Evolutionary conservation across 192 early-diverging fungal species (phyloP).

Genomic region (Mortierella alpina): DNA sequence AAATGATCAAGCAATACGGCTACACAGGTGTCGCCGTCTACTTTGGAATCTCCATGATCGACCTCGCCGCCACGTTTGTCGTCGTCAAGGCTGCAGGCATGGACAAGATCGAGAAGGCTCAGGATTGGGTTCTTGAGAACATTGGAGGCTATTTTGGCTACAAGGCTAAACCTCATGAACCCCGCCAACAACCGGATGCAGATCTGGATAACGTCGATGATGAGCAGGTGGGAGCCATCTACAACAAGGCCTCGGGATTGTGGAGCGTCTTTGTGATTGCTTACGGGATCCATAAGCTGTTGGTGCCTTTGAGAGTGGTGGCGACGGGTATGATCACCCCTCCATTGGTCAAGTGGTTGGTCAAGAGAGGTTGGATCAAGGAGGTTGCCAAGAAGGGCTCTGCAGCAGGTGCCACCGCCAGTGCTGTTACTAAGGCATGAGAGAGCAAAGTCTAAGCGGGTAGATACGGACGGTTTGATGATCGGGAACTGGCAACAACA

Average conservation of each 20-base stretch:
- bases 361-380: constrained; percentile 61
- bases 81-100: constrained; percentile 58
- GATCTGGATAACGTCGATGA: constrained; percentile 27
- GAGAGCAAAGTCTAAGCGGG: too few relatives aligned
- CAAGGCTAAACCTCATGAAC: constrained; percentile 14
- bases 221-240: constrained; percentile 27
- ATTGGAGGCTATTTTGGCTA: constrained; percentile 39
- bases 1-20: constrained; percentile 64
- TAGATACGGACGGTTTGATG: too few relatives aligned
- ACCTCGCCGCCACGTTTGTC: constrained; percentile 62
- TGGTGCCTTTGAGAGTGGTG: constrained; percentile 65
- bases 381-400: constrained; percentile 25
- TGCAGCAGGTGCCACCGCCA: not conserved
- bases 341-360: constrained; percentile 57
- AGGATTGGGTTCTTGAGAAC: constrained; percentile 57
- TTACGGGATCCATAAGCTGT: constrained; percentile 71
- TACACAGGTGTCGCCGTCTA: constrained; percentile 62
- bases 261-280: constrained; percentile 65
- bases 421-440: not conserved
- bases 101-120: constrained; percentile 56
- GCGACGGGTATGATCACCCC: constrained; percentile 67
- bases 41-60: constrained; percentile 54
- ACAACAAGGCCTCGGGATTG: constrained; percentile 56
- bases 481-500: too few relatives aligned
- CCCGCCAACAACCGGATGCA: not conserved